Evolutionary conservation across 805 yeast genomes (phyloP).

Genomic region (Ogataea allantospora): DNA sequence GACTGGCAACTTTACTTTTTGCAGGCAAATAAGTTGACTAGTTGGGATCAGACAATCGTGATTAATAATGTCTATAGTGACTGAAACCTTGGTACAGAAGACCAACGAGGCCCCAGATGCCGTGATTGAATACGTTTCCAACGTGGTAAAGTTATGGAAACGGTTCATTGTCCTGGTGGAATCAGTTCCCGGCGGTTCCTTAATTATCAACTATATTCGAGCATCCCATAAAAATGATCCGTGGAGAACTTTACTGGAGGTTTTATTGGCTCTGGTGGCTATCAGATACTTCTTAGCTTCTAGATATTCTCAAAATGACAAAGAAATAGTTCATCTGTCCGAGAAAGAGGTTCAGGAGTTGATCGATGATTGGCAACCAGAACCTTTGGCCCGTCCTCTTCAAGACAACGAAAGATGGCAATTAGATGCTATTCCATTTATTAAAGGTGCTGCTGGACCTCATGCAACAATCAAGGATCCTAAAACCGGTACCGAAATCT

Average conservation of each 20-base stretch:
- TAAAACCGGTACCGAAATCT: constrained; percentile 22
- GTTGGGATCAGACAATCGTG: neutral
- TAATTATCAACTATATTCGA: constrained; percentile 66
- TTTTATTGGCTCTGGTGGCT: constrained; percentile 75
- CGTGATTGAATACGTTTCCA: constrained; percentile 28
- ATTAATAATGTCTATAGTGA: constrained; percentile 17
- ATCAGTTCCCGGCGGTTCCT: constrained; percentile 53
- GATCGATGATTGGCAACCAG: constrained; percentile 90
- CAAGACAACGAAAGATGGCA: constrained; percentile 58
- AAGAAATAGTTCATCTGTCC: constrained; percentile 61
- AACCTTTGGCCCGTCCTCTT: constrained; percentile 65
- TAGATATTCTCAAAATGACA: constrained; percentile 71
- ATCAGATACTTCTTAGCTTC: constrained; percentile 77
- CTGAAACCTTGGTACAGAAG: constrained; percentile 14
- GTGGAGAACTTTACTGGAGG: constrained; percentile 78
- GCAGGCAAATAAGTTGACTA: constrained; percentile 7
- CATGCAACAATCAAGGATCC: constrained; percentile 34
- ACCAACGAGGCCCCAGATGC: constrained; percentile 25
- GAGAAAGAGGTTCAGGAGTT: constrained; percentile 73
- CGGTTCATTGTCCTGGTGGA: constrained; percentile 22
- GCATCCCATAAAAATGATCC: constrained; percentile 95
- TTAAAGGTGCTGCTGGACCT: constrained; percentile 52
- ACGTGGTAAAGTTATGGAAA: constrained; percentile 28
- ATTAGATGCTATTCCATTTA: constrained; percentile 58
- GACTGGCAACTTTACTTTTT: constrained; percentile 4